Percentiles rank a stretch among this genome's conserved stretches.
phyloP scores from a whole-genome alignment of 345 rosid genomes.

The Corymbia maculata region DNA sequence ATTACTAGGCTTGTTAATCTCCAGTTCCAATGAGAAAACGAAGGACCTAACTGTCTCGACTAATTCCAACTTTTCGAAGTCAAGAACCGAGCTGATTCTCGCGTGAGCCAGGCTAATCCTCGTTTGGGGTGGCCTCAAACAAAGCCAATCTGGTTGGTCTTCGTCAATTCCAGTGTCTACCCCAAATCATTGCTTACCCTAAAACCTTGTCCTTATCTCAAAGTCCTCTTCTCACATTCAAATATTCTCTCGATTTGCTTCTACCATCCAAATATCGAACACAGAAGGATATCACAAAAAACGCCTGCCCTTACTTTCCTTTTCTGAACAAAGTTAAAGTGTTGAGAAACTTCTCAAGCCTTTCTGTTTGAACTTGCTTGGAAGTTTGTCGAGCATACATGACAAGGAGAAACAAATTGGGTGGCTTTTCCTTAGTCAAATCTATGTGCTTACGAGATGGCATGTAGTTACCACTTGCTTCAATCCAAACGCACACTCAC shows the following conservation, averaged over 20 bases:
- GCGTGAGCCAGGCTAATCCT: not conserved
- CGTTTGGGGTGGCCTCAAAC: fast-evolving
- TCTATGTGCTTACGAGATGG: not conserved
- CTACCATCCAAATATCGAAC: not conserved
- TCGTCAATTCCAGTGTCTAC: not conserved
- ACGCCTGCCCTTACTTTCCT: not conserved
- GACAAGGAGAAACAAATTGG: not conserved
- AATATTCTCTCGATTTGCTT: not conserved
- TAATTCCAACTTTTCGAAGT: not conserved
- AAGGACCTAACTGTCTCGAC: not conserved
- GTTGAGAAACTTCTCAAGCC: not conserved
- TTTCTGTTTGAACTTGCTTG: not conserved
- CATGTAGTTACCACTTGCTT: not conserved
- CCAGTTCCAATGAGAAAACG: not conserved
- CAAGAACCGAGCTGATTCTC: not conserved
- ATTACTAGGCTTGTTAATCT: not conserved
- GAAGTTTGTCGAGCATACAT: not conserved
- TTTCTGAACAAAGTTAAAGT: not conserved
- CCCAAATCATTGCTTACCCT: not conserved
- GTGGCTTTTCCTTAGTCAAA: not conserved
- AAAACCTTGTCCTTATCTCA: not conserved
- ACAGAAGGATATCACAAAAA: no score
- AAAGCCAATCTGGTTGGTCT: fast-evolving
- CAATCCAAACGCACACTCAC: no score
- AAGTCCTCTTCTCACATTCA: not conserved